Evolutionary conservation across 23 red algal species (phyloP), one percentile per base, ranked within the genome.

Genomic region (Chondrus crispus): DNA sequence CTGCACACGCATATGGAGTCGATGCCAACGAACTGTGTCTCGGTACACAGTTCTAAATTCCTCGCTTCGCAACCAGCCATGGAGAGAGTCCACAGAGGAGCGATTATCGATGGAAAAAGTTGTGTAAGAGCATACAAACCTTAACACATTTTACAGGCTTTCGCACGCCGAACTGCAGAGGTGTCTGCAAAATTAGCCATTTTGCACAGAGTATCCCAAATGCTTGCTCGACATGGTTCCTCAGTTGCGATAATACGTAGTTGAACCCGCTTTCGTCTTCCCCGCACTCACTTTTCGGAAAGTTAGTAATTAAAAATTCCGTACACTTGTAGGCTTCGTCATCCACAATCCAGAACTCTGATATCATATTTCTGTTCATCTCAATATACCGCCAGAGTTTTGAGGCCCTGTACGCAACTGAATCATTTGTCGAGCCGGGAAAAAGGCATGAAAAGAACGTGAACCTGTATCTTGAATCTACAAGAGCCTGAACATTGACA

Each of bases 321-420:
- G 55, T 85, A 85, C 39, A 85, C 13, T 63, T 3, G 62, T 85
- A 68, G 46, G 81, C 81, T 28, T 85, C 50, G 46, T 85, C 81
- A 16, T 20, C 12, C 20, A 70, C 81, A 3, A 85, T 1, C 53
- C 20, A 85, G 47, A 66, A 85, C 57, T 66, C 50, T 68, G 46
- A 20, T 41, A 39, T 52, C 8, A 85, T 8, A 18, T 68, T 0
- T 38, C 2, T 33, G 35, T 60, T 62, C 2, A 26, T 68, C 29
- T 60, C 41, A 4, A 85, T 45, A 64, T 63, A 66, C 3, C 62
- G 11, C 35, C 51, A 68, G 16, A 33, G 37, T 62, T 66, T 42
- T 43, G 53, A 68, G 12, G 53, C 12, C 7, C 42, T 26, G 46
- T 44, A 70, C 26, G 81, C 81, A 30, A 85, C 54, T 5, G 14